These are phyloP conservation scores for Passalora sequoiae DNA, from an alignment of 2,329 filamentous ascomycete genomes.

Conservation along the genomic window DNA sequence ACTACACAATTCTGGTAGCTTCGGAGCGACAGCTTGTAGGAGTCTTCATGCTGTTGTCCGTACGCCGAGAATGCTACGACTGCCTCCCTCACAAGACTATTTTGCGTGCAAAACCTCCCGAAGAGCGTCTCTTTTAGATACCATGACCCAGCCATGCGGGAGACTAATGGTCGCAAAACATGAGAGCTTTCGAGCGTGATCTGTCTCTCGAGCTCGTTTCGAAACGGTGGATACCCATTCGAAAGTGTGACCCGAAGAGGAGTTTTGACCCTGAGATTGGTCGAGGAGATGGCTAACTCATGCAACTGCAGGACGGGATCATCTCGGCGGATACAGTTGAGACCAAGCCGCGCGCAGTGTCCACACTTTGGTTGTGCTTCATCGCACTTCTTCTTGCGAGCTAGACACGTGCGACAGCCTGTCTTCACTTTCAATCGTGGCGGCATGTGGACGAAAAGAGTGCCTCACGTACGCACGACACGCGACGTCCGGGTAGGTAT, in stretches of 20 bases:
- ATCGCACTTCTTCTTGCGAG: slow-evolving; percentile 93
- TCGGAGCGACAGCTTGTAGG: slow-evolving; percentile 11
- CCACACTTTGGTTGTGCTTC: slow-evolving; percentile 85
- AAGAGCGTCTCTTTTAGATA: slow-evolving; percentile 10
- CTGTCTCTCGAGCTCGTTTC: slow-evolving; percentile 11
- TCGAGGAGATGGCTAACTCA: slow-evolving; percentile 4
- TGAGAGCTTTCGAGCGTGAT: slow-evolving; percentile 8
- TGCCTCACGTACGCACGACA: not conserved
- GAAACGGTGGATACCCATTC: slow-evolving; percentile 18
- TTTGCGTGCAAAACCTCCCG: slow-evolving; percentile 14
- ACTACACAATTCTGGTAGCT: slow-evolving; percentile 18
- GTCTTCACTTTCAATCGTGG: slow-evolving; percentile 58
- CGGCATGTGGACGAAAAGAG: not conserved
- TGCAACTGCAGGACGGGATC: not conserved
- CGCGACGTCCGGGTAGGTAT: not conserved
- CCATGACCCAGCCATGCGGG: slow-evolving; percentile 9
- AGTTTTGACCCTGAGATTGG: slow-evolving; percentile 11
- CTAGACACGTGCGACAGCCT: slow-evolving; percentile 82
- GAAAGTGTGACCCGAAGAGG: slow-evolving; percentile 8
- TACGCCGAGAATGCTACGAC: slow-evolving; percentile 18
- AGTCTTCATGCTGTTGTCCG: slow-evolving; percentile 1
- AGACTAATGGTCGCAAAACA: slow-evolving; percentile 10
- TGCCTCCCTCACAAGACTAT: slow-evolving; percentile 15
- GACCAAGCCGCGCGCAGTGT: slow-evolving; percentile 65
- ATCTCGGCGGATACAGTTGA: slow-evolving; percentile 12